Evolutionary conservation across 106 monocot species (phyloP), one percentile per base, ranked within the genome.

Genomic region (Dendrobium chrysotoxum): DNA sequence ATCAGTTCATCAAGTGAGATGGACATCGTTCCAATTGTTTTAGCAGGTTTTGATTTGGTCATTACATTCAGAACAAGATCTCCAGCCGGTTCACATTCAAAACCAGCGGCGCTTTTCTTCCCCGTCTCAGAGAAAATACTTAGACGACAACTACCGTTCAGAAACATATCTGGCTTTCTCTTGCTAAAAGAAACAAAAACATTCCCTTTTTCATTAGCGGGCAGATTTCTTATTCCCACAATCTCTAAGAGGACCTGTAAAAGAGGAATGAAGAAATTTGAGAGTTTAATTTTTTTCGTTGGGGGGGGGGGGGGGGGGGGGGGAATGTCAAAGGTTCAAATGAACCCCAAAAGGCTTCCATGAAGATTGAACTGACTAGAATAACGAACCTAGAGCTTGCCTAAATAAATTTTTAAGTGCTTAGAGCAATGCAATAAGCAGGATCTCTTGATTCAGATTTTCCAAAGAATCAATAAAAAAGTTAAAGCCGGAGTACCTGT

Each of bases 1-100:
- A 82, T 77, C 76, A 94, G 77, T 55, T 92, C 81, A n/a, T 88
- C 72, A 31, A 97, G 86, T 28, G 90, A 84, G 84, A 97, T 84
- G 21, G 90, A 87, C 13, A 82, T 81, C 35, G 80, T 91, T 68
- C 96, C 96, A 31, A 94, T 87, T 61, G 73, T 79, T 83, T 87
- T 89, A 79, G 85, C 78, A 66, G 64, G 72, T 72, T 26, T 75
- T 47, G 78, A 67, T 76, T 79, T 81, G 41, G 85, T 80, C 81
- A 88, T 81, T 64, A 97, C 86, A 30, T 78, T 39, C 57, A 97
- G 78, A 41, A 85, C 38, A 15, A 97, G 86, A 40, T 94, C 89
- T 23, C 96, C 94, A 67, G 77, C 79, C 54, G 96, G 88, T 84
- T 97, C 96, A 87, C 96, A 97, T 57, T 86, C 76, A 78, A 94